Percentiles rank a stretch among this genome's conserved stretches.
These are phyloP conservation scores for Pseudonitzschia pungens DNA, from an alignment of 108 stramenopile genomes.

Conservation along the genomic window DNA sequence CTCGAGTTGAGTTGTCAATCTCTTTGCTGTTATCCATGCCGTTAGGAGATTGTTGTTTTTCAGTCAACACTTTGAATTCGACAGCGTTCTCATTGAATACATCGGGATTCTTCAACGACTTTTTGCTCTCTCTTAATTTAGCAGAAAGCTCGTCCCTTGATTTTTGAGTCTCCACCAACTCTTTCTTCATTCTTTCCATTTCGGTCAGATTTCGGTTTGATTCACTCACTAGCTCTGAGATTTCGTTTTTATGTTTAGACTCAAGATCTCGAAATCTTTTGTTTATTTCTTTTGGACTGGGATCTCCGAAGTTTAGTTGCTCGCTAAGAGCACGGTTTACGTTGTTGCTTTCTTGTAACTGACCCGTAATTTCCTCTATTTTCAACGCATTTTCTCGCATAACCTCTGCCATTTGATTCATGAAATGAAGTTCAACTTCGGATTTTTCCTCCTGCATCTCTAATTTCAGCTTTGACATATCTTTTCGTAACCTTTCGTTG, in stretches of 20 bases:
- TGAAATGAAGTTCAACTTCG: conserved; percentile 39
- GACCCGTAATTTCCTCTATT: conserved; percentile 26
- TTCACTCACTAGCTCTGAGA: conserved; percentile 4
- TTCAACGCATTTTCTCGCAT: conserved; percentile 27
- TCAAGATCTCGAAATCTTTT: conserved; percentile 17
- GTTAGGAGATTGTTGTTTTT: background rate
- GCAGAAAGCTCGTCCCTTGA: background rate
- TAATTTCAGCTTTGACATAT: conserved; percentile 24
- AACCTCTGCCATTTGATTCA: conserved; percentile 38
- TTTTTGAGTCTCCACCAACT: background rate
- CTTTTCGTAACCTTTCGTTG: conserved; percentile 35
- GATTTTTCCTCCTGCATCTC: conserved; percentile 28
- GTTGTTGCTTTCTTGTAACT: conserved; percentile 24
- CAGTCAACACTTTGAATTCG: background rate
- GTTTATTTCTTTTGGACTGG: conserved; percentile 7
- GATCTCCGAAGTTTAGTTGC: background rate
- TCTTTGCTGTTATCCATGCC: background rate
- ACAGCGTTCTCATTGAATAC: background rate
- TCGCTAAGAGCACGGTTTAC: conserved; percentile 25
- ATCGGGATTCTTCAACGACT: background rate
- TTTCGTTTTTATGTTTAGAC: conserved; percentile 17
- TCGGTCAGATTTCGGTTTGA: background rate
- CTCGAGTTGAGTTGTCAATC: background rate
- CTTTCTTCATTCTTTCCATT: background rate
- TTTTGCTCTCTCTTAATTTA: background rate